Evolutionary conservation across 2,329 filamentous ascomycete genomes (phyloP), one percentile per base, ranked within the genome.

Genomic region (Basipetospora chlamydospora): DNA sequence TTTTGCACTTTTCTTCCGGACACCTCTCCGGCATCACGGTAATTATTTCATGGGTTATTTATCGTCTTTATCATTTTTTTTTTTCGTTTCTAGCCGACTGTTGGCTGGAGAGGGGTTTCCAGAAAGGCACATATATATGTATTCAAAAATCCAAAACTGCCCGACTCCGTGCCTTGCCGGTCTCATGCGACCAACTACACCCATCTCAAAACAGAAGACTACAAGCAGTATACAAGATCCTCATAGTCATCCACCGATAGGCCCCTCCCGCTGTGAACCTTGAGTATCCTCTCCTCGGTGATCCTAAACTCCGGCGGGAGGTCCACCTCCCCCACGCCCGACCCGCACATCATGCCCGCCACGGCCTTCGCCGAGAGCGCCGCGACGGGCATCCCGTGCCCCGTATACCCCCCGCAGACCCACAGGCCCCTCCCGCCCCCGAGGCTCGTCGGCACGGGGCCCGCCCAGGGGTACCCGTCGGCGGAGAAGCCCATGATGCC

Each of bases 401-500:
- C 78, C 5, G 77, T 79, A 47, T 79, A 84, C 3, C 76, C 80
- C 3, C 66, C 77, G 42, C 67, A 68, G 10, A 84, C 43, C 60
- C 65, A 84, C 37, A 83, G 44, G 0, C 76, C 75, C 51, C 8
- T 37, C 3, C 29, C 53, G 13, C 55, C 60, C n/a, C 66, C 72
- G 17, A 67, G 44, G 5, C 51, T 47, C 25, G 55, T 56, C 1
- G 76, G 74, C n/a, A 86, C 69, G 8, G 58, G 55, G 0, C 81
- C 82, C 2, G 87, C 76, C 75, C 77, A 86, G 0, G 82, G 80
- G 35, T 67, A 54, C 0, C 66, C 60, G 50, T 87, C 82, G 6
- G 73, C 60, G 21, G 71, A 75, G 53, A 74, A 86, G 0, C 77
- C 81, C 81, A 86, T 87, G 45, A 86, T 80, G 0, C 82, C 82